Base-by-base conservation (phyloP, 371 early-diverging fungal species). In the Rhizopus delemar region DNA sequence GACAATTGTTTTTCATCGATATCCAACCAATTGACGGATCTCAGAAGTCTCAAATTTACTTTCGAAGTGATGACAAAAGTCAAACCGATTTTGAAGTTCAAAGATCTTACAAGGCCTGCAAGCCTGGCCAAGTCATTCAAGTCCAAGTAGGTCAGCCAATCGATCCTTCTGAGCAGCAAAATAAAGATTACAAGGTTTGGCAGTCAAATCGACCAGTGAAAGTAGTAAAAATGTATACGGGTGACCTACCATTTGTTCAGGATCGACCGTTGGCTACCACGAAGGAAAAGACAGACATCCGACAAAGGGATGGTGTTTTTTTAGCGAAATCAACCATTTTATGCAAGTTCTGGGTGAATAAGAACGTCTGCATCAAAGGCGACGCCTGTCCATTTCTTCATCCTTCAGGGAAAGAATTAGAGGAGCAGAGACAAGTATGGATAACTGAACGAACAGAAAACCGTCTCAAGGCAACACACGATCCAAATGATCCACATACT, bases 301-400 rank as follows among this genome's bases (percentile, higher is more conserved):
- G 48, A 16, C 62, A 55, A 16, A 53, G 53, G 52, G 60, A 68
- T 55, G 65, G 68, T 41, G 48, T 56, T 11, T 51, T 36, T 4
- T 54, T 51, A 41, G 56, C 51, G 56, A 73, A 56, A n/a, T 43
- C 43, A 13, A 54, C 64, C 32, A 38, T 57, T 75, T 34, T 65
- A 39, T 84, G 84, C 60, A 84, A 81, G 48, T 84, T 76, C 58
- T 84, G 84, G 84, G 55, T 84, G 50, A 84, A 82, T 35, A 75
- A 81, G 31, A 78, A 81, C 4, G 70, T 65, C 12, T 84, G 84
- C 51, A 55, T 60, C 34, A 74, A 70, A 34, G 65, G 68, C 0
- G 67, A 73, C 3, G 46, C 60, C 0, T 83, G 84, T 54, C 62
- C 62, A 4, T 81, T 80, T 52, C 68, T 70, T 60, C 84, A 84